phyloP scores from a whole-genome alignment of 768 basidiomycete species.

The Xerocomus potaroensis region DNA sequence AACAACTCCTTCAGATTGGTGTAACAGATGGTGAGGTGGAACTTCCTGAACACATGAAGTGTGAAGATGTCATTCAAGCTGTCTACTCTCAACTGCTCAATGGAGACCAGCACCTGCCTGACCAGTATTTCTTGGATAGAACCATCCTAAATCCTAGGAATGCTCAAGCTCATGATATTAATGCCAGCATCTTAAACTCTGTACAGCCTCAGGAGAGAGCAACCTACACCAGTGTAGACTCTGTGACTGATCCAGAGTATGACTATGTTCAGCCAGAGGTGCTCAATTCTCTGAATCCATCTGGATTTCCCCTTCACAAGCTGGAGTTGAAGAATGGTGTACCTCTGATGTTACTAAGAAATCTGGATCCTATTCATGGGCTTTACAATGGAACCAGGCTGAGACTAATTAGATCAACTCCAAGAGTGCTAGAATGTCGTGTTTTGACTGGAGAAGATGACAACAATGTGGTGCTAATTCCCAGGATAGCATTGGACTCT shows the following conservation, averaged over 20 bases:
- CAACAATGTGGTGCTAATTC: constrained; percentile 26
- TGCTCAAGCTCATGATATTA: not conserved
- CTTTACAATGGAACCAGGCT: constrained; percentile 38
- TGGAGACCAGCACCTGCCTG: not conserved
- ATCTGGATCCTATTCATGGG: constrained; percentile 35
- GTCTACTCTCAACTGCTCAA: not conserved
- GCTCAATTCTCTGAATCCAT: constrained; percentile 34
- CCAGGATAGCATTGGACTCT: constrained; percentile 23
- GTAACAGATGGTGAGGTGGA: not conserved
- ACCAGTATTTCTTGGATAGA: not conserved
- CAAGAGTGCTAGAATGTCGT: constrained; percentile 21
- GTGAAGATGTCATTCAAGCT: not conserved
- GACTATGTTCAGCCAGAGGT: constrained; percentile 34
- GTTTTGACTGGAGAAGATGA: constrained; percentile 14
- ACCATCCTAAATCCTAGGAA: not conserved
- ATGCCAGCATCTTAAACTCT: not conserved
- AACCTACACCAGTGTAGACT: constrained; percentile 28
- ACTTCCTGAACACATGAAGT: not conserved
- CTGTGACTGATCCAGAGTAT: constrained; percentile 23
- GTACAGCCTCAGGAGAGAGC: no score
- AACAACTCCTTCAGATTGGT: not conserved
- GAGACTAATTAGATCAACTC: constrained; percentile 13
- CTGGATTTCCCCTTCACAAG: constrained; percentile 38
- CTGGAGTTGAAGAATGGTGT: constrained; percentile 30
- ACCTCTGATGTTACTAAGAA: constrained; percentile 42